Percentiles rank a stretch among this genome's conserved stretches.
phyloP scores from a whole-genome alignment of 371 early-diverging fungal species.

The Mortierella sp. region DNA sequence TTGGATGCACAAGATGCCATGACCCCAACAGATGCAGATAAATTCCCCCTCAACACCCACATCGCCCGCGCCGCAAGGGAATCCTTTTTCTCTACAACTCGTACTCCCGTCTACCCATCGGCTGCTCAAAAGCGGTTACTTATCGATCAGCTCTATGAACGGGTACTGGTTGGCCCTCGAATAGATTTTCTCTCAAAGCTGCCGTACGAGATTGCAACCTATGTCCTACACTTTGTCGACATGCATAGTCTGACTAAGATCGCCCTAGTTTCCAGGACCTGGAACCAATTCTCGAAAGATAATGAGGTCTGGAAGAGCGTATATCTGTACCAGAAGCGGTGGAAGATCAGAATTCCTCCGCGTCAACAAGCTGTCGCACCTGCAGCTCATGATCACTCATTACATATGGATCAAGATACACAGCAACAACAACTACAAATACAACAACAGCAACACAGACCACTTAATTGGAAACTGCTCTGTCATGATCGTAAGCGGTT shows the following conservation, averaged over 20 bases:
- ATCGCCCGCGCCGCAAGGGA: background rate
- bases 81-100: background rate
- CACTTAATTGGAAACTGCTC: slow-evolving; percentile 68
- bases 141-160: slow-evolving; percentile 23
- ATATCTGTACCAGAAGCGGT: slow-evolving; percentile 58
- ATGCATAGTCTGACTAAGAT: slow-evolving; percentile 59
- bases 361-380: slow-evolving; percentile 11
- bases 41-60: slow-evolving; percentile 1
- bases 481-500: slow-evolving; percentile 65
- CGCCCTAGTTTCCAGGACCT: slow-evolving; percentile 63
- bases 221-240: slow-evolving; percentile 64
- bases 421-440: slow-evolving; percentile 8
- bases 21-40: no score
- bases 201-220: slow-evolving; percentile 68
- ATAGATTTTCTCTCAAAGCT: slow-evolving; percentile 65
- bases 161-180: slow-evolving; percentile 28
- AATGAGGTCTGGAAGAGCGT: slow-evolving; percentile 69
- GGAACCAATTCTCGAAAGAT: slow-evolving; percentile 64
- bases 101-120: slow-evolving; percentile 8
- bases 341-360: slow-evolving; percentile 50
- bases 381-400: no score
- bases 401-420: no score
- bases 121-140: slow-evolving; percentile 11
- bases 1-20: no score
- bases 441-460: slow-evolving; percentile 30